Conservation (phyloP, 164 flowering plant species). For the Magnolia officinalis region DNA sequence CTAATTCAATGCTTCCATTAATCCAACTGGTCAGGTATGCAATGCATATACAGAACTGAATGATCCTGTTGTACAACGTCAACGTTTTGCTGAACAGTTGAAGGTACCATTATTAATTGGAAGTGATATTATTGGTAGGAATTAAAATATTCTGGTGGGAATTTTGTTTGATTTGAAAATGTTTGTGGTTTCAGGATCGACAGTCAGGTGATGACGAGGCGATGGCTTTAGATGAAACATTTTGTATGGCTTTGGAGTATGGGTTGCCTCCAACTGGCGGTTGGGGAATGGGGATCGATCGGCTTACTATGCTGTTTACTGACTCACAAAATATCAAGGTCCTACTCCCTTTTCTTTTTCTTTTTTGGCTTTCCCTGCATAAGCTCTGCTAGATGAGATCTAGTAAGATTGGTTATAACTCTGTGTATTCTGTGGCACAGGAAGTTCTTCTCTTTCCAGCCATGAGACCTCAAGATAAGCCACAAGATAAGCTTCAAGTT, state of each 20-base stretch:
- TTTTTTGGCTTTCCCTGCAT: too few relatives aligned
- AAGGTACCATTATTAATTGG: conserved; percentile 46
- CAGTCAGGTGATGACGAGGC: conserved; percentile 97
- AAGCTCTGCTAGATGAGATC: not conserved
- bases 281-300: conserved; percentile 97
- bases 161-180: conserved; percentile 2
- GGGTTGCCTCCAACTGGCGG: conserved; percentile 98
- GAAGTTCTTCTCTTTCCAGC: conserved; percentile 91
- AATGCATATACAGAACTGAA: conserved; percentile 97
- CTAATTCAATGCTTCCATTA: not conserved
- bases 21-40: conserved; percentile 50
- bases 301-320: conserved; percentile 80
- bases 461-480: conserved; percentile 89
- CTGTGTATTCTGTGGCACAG: conserved; percentile 30
- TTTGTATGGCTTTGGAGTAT: conserved; percentile 84
- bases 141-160: not conserved
- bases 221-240: conserved; percentile 92
- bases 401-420: not conserved
- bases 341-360: not conserved
- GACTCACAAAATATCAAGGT: conserved; percentile 98
- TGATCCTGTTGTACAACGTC: conserved; percentile 93
- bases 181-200: conserved; percentile 56
- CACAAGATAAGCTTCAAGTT: too few relatives aligned
- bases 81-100: conserved; percentile 88
- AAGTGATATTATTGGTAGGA: not conserved